Evolutionary conservation across 805 yeast genomes (phyloP).

Genomic region (Yamadazyma endophytica): DNA sequence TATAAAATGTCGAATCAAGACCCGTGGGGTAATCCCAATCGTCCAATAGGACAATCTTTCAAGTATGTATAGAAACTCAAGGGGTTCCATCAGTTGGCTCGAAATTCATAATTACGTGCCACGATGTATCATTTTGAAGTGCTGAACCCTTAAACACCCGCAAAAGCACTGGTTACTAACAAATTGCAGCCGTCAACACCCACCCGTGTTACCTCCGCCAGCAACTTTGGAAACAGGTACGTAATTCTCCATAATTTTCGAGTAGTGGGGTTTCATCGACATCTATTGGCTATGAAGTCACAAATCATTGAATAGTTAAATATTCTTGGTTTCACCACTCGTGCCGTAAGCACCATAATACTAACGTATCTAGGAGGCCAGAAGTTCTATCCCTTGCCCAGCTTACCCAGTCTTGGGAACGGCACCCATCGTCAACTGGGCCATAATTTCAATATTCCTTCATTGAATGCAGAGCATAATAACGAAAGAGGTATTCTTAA

Average conservation of each 20-base stretch:
- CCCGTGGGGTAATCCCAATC: constrained; percentile 40
- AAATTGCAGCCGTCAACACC: constrained; percentile 49
- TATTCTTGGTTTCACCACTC: too few relatives aligned
- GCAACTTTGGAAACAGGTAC: constrained; percentile 48
- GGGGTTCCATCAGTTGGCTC: neutral
- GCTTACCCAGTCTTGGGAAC: constrained; percentile 47
- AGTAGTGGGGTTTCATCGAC: too few relatives aligned
- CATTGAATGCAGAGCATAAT: constrained; percentile 37
- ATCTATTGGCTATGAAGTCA: too few relatives aligned
- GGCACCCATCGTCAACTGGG: constrained; percentile 36
- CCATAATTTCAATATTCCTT: constrained; percentile 47
- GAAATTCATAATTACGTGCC: neutral
- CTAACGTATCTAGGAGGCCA: constrained; percentile 37
- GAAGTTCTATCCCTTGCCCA: constrained; percentile 47
- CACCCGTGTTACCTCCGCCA: constrained; percentile 61
- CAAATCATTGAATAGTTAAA: too few relatives aligned
- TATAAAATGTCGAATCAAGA: constrained; percentile 34
- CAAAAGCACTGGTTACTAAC: constrained; percentile 11
- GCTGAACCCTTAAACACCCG: constrained; percentile 1
- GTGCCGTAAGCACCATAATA: constrained; percentile 8
- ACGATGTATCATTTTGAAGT: neutral
- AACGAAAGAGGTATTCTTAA: too few relatives aligned
- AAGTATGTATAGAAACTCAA: constrained; percentile 31
- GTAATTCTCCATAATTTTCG: constrained; percentile 22
- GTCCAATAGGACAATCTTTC: constrained; percentile 39